These are phyloP conservation scores for Aeschynomene evenia DNA, from an alignment of 306 rosid genomes.

Conservation along the genomic window DNA sequence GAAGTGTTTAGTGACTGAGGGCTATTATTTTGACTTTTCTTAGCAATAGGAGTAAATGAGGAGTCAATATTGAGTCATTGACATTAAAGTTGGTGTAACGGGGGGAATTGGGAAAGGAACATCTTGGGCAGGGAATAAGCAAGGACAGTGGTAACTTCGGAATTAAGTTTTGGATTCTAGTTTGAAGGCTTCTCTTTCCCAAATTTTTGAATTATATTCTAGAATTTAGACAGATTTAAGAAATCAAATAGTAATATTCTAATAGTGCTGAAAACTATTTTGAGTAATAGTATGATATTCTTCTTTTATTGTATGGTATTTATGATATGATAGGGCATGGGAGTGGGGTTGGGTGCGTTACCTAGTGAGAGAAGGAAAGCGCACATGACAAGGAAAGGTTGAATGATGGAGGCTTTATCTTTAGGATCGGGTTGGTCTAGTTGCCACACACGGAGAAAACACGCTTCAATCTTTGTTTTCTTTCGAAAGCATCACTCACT, in stretches of 20 bases:
- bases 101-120: conserved; percentile 26
- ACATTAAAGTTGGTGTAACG: neutral
- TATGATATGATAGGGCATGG: neutral
- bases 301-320: too few relatives aligned
- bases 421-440: neutral
- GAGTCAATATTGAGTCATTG: too few relatives aligned
- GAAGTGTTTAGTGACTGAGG: neutral
- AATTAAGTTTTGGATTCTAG: neutral
- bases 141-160: neutral
- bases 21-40: too few relatives aligned
- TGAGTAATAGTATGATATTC: too few relatives aligned
- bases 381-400: neutral
- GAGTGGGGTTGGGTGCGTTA: neutral
- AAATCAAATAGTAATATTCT: too few relatives aligned
- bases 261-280: too few relatives aligned
- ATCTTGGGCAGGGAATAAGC: conserved; percentile 28
- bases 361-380: neutral
- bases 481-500: neutral
- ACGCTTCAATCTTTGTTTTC: neutral
- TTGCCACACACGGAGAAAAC: conserved; percentile 11
- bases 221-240: neutral
- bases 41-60: too few relatives aligned
- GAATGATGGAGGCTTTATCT: neutral
- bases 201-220: neutral
- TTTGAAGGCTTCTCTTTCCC: neutral